Percentiles rank a stretch among this genome's conserved stretches.
Conservation (phyloP, 2,329 filamentous ascomycete genomes). For the Cordyceps javanica region DNA sequence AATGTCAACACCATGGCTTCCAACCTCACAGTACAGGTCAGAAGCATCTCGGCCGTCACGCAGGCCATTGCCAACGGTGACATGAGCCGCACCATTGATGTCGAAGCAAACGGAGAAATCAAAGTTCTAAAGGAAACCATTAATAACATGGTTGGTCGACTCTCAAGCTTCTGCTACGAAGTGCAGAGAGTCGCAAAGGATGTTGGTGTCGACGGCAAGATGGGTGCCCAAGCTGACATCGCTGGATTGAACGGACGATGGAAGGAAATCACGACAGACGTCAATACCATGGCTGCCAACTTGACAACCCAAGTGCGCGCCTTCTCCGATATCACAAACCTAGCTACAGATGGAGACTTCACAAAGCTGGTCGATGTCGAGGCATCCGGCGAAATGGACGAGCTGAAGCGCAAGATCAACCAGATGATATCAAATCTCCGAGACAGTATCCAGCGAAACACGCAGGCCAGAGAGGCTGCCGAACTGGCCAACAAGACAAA, state of each 20-base stretch:
- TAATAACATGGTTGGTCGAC: constrained; percentile 95
- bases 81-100: constrained; percentile 92
- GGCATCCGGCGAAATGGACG: constrained; percentile 97
- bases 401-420: constrained; percentile 98
- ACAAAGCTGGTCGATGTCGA: constrained; percentile 95
- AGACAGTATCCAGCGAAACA: constrained; percentile 95
- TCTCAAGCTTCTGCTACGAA: constrained; percentile 94
- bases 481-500: constrained; percentile 98
- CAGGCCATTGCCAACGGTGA: constrained; percentile 94
- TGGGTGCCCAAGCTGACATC: constrained; percentile 95
- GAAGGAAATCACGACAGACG: constrained; percentile 97
- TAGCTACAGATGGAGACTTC: constrained; percentile 94
- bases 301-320: constrained; percentile 92
- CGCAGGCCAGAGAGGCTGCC: constrained; percentile 88
- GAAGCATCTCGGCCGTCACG: constrained; percentile 88
- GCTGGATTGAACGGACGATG: constrained; percentile 88
- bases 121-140: constrained; percentile 91
- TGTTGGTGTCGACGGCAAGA: constrained; percentile 95
- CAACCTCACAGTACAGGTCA: constrained; percentile 59
- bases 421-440: constrained; percentile 96
- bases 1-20: constrained; percentile 76
- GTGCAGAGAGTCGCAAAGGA: constrained; percentile 94
- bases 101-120: constrained; percentile 92
- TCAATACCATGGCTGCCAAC: constrained; percentile 83
- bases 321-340: constrained; percentile 97